Conservation (phyloP, 176 grass and related monocot genomes). For the Pontederia paniculata region DNA sequence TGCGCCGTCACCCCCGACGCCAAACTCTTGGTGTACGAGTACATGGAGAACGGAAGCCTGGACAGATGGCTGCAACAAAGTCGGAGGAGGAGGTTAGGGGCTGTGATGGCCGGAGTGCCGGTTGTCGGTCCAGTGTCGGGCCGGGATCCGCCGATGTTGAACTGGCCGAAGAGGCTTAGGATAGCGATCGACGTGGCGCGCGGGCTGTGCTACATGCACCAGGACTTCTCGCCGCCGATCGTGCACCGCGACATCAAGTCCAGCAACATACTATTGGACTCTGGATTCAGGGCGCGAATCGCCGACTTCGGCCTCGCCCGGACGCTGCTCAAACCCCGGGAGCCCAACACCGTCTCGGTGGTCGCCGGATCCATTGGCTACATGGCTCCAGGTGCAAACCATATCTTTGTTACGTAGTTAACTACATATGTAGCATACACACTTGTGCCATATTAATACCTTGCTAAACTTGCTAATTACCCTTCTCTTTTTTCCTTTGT, state of each 20-base stretch:
- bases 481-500: not conserved
- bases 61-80: constrained; percentile 54
- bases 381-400: constrained; percentile 69
- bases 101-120: not conserved
- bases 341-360: constrained; percentile 40
- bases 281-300: constrained; percentile 45
- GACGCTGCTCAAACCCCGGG: constrained; percentile 39
- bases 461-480: no score
- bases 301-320: constrained; percentile 80
- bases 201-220: constrained; percentile 86
- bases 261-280: constrained; percentile 74
- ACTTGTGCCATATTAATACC: no score
- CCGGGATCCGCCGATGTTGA: constrained; percentile 10
- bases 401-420: no score
- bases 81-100: not conserved
- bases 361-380: constrained; percentile 73
- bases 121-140: no score
- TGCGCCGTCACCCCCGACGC: constrained; percentile 41
- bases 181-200: constrained; percentile 46
- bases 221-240: constrained; percentile 52
- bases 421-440: no score
- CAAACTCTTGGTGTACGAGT: constrained; percentile 86
- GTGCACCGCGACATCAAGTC: constrained; percentile 78
- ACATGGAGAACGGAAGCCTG: constrained; percentile 76
- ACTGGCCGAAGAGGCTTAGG: constrained; percentile 54